Evolutionary conservation across 495 filamentous ascomycete species (phyloP), one percentile per base, ranked within the genome.

Genomic region (Talaromyces ruber): DNA sequence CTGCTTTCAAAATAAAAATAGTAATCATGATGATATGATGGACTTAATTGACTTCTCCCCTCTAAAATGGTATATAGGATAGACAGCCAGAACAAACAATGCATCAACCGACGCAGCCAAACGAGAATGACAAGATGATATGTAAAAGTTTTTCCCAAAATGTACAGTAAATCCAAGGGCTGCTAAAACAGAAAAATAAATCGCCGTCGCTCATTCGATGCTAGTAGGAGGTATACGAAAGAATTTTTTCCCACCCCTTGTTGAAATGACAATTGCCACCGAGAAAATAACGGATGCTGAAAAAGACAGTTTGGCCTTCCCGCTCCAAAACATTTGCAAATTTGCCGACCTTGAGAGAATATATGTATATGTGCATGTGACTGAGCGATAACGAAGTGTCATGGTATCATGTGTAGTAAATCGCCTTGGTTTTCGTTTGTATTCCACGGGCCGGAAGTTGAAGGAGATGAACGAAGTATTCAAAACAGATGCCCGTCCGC

Each of bases 401-500:
- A 34, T 57, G 54, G 54, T 57, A 57, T 57, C 54, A 34, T 57
- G 11, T 34, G 14, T 57, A 57, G 51, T 54, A 28, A 54, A 28
- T 24, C 51, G 16, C 51, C 43, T 47, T 18, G n/a, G n/a, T 2
- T 28, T 54, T 54, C 55, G 28, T 58, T 54, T 11, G 9, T 2
- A 6, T 21, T 5, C 18, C 37, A 16, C 5, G 37, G 1, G 2
- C n/a, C 6, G 37, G 16, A 43, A 47, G 43, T 47, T 6, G 18
- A 47, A 47, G 18, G 43, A 8, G 62, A 51, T 32, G 62, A 18
- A 61, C 56, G 60, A 56, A 62, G 59, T 39, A 62, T 16, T 51
- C 62, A 62, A 64, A 65, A 65, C 50, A 32, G 52, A 39, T 53
- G n/a, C 29, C 52, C 52, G 34, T 34, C 8, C 30, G 26, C 28